Evolutionary conservation across 805 yeast species (phyloP), one percentile per base, ranked within the genome.

Genomic region (Yarrowia sp.): DNA sequence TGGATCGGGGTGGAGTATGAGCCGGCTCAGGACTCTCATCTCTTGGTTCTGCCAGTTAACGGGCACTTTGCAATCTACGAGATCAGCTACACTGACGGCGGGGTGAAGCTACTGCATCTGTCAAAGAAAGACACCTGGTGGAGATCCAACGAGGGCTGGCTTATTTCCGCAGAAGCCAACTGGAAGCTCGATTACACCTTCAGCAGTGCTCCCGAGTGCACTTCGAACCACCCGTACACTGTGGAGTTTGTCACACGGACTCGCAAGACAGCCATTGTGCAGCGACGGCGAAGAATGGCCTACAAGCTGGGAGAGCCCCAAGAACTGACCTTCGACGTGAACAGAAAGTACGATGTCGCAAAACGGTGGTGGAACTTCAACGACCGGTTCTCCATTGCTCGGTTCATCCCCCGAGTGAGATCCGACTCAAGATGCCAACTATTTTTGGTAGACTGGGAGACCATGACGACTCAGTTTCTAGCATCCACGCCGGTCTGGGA

Each of bases 291-390:
- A 5, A 2, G 27, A 4, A 31, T 31, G 14, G 36, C 29, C 4
- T 4, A 14, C n/a, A 32, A n/a, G 27, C 55, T 47, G 27, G 38
- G 38, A 5, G 29, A 21, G 8, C 39, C 38, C 3, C 38, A 47
- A 12, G 16, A 31, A 12, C 21, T 47, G 18, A 31, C 38, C 1
- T 47, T 47, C 14, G 38, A 47, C 4, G 38, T 47, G 6, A 47
- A n/a, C 19, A 6, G 55, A 5, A 31, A 32, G 7, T 47, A 47
- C 14, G 55, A 47, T 12, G 55, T 32, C 7, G 38, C 36, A 14
- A 47, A 47, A n/a, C 31, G 32, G 14, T 47, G 55, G 55, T 47
- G 55, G 55, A 47, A 47, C 27, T 47, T 47, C 38, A 47, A 47
- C 38, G 29, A 47, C 14, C 13, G 29, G n/a, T 47, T 21, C 27